Percentiles rank a stretch among this genome's conserved stretches.
Evolutionary conservation across 78 protist species (phyloP).

Genomic region (Blattamonas nauphoetae): DNA sequence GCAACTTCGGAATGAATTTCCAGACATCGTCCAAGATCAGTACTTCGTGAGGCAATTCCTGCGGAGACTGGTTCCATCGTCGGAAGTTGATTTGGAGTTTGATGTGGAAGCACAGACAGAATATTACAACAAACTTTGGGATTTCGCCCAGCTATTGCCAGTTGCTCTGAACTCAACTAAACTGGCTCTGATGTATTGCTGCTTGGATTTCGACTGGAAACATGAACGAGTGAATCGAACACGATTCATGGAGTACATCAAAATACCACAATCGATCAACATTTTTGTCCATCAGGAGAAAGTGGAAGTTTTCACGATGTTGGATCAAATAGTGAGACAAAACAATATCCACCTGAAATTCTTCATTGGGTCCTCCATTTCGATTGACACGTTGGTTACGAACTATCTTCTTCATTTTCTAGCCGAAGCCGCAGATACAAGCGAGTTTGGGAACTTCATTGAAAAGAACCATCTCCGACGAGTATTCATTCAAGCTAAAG

Average conservation of each 20-base stretch:
- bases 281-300: not conserved
- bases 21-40: not conserved
- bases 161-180: not conserved
- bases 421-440: not conserved
- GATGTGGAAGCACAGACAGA: not conserved
- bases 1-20: not conserved
- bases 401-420: not conserved
- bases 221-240: not conserved
- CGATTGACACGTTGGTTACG: not conserved
- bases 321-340: not conserved
- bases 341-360: not conserved
- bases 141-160: not conserved
- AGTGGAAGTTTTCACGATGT: not conserved
- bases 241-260: not conserved
- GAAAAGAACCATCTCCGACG: not conserved
- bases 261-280: not conserved
- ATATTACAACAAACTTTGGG: not conserved
- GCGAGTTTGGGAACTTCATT: not conserved
- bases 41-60: not conserved
- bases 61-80: not conserved
- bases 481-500: not conserved
- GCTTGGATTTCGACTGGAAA: not conserved
- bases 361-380: too few species aligned
- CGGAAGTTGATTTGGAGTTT: not conserved
- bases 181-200: not conserved